These are phyloP conservation scores for Pythium oligandrum DNA, from an alignment of 352 stramenopile species.

Conservation along the genomic window DNA sequence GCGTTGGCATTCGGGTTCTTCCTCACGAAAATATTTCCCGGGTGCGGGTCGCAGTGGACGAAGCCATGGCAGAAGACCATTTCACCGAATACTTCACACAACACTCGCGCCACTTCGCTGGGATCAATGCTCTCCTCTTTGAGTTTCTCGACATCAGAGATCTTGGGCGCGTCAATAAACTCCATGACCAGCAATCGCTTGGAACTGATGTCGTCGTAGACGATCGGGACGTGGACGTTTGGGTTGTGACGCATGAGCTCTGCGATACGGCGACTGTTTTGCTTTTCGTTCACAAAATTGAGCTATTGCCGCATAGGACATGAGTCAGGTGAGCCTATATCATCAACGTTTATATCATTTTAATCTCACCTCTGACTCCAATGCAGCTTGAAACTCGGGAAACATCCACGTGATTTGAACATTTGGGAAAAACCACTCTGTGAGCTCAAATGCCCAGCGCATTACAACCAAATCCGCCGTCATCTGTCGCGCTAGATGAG, in stretches of 20 bases:
- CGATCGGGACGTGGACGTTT: conserved; percentile 76
- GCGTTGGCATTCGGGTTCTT: conserved; percentile 38
- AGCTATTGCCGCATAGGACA: conserved; percentile 27
- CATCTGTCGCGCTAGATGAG: conserved; percentile 78
- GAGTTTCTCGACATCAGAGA: conserved; percentile 88
- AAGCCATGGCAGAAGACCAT: conserved; percentile 96
- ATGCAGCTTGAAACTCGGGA: conserved; percentile 90
- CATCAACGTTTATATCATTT: background rate
- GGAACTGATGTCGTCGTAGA: conserved; percentile 86
- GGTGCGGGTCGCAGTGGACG: conserved; percentile 96
- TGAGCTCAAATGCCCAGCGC: conserved; percentile 43
- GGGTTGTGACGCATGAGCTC: conserved; percentile 47
- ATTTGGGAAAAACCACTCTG: conserved; percentile 86
- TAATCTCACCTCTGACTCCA: conserved; percentile 55
- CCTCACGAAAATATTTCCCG: conserved; percentile 92
- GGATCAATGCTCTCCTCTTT: conserved; percentile 70
- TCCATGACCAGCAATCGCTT: conserved; percentile 94
- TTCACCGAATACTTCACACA: conserved; percentile 93
- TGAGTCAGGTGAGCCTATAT: background rate
- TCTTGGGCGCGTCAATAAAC: conserved; percentile 94
- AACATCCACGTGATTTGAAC: conserved; percentile 94
- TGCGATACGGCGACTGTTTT: conserved; percentile 69
- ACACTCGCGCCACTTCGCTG: conserved; percentile 72
- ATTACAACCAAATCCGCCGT: conserved; percentile 71
- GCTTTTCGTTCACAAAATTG: conserved; percentile 83